Conservation (phyloP, 495 filamentous ascomycete species). For the Tricharina praecox region DNA sequence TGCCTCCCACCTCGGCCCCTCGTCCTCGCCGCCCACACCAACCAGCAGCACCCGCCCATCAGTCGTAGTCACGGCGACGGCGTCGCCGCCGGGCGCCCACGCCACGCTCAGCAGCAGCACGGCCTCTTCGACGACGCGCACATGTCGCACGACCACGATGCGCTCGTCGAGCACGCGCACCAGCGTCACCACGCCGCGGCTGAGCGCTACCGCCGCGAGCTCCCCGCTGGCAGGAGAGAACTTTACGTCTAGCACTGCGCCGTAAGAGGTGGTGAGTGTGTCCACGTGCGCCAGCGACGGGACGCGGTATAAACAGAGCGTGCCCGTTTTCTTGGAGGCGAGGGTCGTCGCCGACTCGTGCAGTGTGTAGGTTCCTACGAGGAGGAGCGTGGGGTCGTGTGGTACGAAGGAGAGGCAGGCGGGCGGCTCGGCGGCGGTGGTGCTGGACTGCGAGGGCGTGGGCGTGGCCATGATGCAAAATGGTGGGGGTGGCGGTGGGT, state of each 20-base stretch:
- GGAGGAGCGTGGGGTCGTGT: constrained; percentile 43
- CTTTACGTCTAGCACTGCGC: constrained; percentile 68
- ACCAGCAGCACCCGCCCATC: constrained; percentile 40
- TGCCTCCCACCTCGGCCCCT: constrained; percentile 7
- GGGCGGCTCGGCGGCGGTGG: constrained; percentile 41
- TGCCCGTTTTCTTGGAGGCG: constrained; percentile 44
- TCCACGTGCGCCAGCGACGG: background rate
- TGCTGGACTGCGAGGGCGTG: background rate
- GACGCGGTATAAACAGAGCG: constrained; percentile 42
- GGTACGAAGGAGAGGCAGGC: constrained; percentile 76
- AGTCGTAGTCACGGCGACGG: constrained; percentile 51
- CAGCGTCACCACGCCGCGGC: constrained; percentile 33
- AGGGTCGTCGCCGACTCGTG: constrained; percentile 20
- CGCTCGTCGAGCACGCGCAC: constrained; percentile 32
- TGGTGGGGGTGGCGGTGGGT: background rate
- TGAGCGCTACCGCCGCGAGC: background rate
- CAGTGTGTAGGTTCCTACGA: constrained; percentile 77
- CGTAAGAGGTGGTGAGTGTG: constrained; percentile 33
- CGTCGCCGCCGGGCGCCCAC: constrained; percentile 32
- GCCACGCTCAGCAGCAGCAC: constrained; percentile 59
- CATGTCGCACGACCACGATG: constrained; percentile 4
- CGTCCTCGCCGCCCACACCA: background rate
- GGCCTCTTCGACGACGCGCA: constrained; percentile 32
- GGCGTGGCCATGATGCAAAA: too few species aligned
- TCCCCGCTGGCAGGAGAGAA: constrained; percentile 43